These are phyloP conservation scores for Nannochloropsis oceanica DNA, from an alignment of 108 stramenopile species.

Conservation along the genomic window DNA sequence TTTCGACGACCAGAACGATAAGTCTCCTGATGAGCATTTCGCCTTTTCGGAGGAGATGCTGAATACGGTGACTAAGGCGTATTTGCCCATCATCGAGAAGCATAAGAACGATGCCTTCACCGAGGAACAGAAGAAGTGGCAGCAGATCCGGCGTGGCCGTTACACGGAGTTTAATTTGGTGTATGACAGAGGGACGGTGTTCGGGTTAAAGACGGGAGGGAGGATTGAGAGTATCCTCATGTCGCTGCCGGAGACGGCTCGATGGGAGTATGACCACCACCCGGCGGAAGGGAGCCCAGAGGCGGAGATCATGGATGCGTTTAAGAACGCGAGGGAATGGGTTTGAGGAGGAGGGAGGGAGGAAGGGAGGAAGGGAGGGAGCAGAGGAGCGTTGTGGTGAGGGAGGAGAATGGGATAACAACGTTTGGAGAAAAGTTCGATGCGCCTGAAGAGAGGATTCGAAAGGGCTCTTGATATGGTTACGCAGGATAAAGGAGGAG, in stretches of 20 bases:
- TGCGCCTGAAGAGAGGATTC: no score
- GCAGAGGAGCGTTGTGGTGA: no score
- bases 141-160: slow-evolving; percentile 60
- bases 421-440: no score
- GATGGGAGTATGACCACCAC: slow-evolving; percentile 89
- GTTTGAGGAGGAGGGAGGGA: no score
- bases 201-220: slow-evolving; percentile 95
- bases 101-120: slow-evolving; percentile 79
- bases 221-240: slow-evolving; percentile 96
- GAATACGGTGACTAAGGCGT: slow-evolving; percentile 62
- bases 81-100: slow-evolving; percentile 50
- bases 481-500: no score
- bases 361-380: no score
- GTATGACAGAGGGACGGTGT: slow-evolving; percentile 94
- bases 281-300: slow-evolving; percentile 48
- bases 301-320: slow-evolving; percentile 80
- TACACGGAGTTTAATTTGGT: slow-evolving; percentile 99
- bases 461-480: no score
- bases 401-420: no score
- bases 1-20: slow-evolving; percentile 92
- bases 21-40: slow-evolving; percentile 65
- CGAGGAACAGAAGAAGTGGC: slow-evolving; percentile 84
- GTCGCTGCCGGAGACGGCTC: slow-evolving; percentile 91
- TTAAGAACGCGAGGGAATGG: slow-evolving; percentile 40
- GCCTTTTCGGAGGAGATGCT: slow-evolving; percentile 64